Percentiles rank a stretch among this genome's conserved stretches.
Conservation (phyloP, 2,329 filamentous ascomycete species). For the Fusarium tuaranense region DNA sequence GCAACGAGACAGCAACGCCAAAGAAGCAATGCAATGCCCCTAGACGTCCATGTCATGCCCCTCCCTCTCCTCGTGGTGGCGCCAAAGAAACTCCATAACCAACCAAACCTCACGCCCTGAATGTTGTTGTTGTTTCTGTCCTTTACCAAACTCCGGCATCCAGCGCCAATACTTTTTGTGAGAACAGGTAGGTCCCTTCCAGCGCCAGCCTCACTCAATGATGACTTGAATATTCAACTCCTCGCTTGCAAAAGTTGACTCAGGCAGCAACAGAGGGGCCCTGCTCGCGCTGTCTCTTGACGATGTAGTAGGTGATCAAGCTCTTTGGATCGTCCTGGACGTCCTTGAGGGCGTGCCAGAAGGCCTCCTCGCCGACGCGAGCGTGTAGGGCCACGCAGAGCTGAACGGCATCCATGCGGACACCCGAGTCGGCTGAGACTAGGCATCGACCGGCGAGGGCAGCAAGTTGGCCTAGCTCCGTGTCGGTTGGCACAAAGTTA, state of each 20-base stretch:
- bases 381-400: slow-evolving; percentile 80
- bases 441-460: slow-evolving; percentile 67
- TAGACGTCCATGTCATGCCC: background rate
- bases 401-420: slow-evolving; percentile 81
- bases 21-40: background rate
- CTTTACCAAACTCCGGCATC: slow-evolving; percentile 38
- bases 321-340: slow-evolving; percentile 80
- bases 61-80: background rate
- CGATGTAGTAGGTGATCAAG: slow-evolving; percentile 84
- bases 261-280: slow-evolving; percentile 25
- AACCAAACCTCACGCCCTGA: background rate
- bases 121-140: background rate
- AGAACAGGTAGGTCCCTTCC: too few species aligned
- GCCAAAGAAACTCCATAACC: slow-evolving; percentile 13
- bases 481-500: slow-evolving; percentile 62
- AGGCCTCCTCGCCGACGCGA: slow-evolving; percentile 68
- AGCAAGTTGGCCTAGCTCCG: slow-evolving; percentile 64
- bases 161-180: background rate
- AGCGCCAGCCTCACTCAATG: background rate
- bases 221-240: background rate
- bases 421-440: slow-evolving; percentile 70
- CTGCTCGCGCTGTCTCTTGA: slow-evolving; percentile 73
- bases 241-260: background rate
- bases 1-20: too few species aligned
- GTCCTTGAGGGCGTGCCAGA: slow-evolving; percentile 75